phyloP scores from a whole-genome alignment of 805 yeast genomes.

The Brettanomyces naardenensis region DNA sequence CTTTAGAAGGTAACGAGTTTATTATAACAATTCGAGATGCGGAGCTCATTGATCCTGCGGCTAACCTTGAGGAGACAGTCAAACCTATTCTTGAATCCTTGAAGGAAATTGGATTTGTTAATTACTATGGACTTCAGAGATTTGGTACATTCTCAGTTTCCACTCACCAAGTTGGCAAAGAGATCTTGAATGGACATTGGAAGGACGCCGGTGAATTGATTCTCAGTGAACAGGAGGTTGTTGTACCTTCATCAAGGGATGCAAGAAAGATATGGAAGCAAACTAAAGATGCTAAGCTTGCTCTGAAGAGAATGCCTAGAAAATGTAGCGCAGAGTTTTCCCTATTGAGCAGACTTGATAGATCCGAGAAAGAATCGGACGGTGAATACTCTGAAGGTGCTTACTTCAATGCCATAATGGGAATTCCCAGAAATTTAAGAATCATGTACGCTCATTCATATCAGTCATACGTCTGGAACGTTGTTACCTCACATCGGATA shows the following conservation, averaged over 20 bases:
- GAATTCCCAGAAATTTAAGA: slow-evolving; percentile 85
- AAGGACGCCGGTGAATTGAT: slow-evolving; percentile 70
- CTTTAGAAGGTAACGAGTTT: slow-evolving; percentile 83
- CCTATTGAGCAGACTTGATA: slow-evolving; percentile 53
- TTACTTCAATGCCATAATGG: slow-evolving; percentile 75
- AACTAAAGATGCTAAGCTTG: slow-evolving; percentile 54
- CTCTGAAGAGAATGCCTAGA: slow-evolving; percentile 76
- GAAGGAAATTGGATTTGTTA: slow-evolving; percentile 69
- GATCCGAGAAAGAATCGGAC: slow-evolving; percentile 38
- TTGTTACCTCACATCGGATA: slow-evolving; percentile 71
- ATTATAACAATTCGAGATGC: slow-evolving; percentile 77
- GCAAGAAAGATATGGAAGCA: slow-evolving; percentile 79
- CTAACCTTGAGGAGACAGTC: slow-evolving; percentile 38
- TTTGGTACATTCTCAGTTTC: slow-evolving; percentile 94
- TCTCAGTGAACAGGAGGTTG: slow-evolving; percentile 78
- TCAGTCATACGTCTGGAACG: slow-evolving; percentile 93
- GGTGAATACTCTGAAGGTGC: slow-evolving; percentile 41
- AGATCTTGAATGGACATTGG: slow-evolving; percentile 68
- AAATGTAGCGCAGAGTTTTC: slow-evolving; percentile 80
- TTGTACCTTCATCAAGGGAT: slow-evolving; percentile 73
- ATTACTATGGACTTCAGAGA: slow-evolving; percentile 97
- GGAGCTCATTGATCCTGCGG: slow-evolving; percentile 25
- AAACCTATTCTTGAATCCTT: slow-evolving; percentile 49
- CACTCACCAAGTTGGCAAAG: slow-evolving; percentile 78
- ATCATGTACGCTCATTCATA: slow-evolving; percentile 97